These are phyloP conservation scores for Gossypium stocksii DNA, from an alignment of 345 rosid genomes.

Conservation along the genomic window DNA sequence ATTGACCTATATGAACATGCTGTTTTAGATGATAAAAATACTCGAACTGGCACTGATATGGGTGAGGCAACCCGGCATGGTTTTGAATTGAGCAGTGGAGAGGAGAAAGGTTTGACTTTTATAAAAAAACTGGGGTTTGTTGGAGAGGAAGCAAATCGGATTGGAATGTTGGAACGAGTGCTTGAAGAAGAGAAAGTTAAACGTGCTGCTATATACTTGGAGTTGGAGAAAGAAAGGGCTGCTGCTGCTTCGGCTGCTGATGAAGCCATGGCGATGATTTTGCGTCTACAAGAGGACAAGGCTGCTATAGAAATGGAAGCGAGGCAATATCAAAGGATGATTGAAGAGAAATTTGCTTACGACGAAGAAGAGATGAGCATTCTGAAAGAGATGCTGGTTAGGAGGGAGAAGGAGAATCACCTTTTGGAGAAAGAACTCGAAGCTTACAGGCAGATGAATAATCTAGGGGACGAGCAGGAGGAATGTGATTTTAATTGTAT, in stretches of 20 bases:
- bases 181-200: slow-evolving; percentile 53
- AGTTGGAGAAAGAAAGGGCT: slow-evolving; percentile 81
- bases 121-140: slow-evolving; percentile 17
- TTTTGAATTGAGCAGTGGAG: slow-evolving; percentile 26
- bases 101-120: slow-evolving; percentile 20
- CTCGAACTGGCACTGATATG: slow-evolving; percentile 18
- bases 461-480: slow-evolving; percentile 30
- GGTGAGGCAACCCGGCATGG: slow-evolving; percentile 22
- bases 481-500: slow-evolving; percentile 19
- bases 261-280: slow-evolving; percentile 93
- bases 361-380: slow-evolving; percentile 85
- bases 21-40: slow-evolving; percentile 30
- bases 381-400: slow-evolving; percentile 78
- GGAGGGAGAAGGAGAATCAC: slow-evolving; percentile 74
- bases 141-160: slow-evolving; percentile 24
- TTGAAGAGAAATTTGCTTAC: slow-evolving; percentile 76
- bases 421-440: slow-evolving; percentile 75
- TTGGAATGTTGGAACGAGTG: slow-evolving; percentile 46
- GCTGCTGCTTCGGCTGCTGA: slow-evolving; percentile 84
- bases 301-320: slow-evolving; percentile 84
- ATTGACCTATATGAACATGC: slow-evolving; percentile 19
- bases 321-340: slow-evolving; percentile 80
- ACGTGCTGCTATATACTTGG: slow-evolving; percentile 42
- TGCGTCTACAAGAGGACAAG: slow-evolving; percentile 74
- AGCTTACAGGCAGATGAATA: slow-evolving; percentile 46